Evolutionary conservation across 139 green algal species (phyloP).

Genomic region (Volvox reticuliferus): DNA sequence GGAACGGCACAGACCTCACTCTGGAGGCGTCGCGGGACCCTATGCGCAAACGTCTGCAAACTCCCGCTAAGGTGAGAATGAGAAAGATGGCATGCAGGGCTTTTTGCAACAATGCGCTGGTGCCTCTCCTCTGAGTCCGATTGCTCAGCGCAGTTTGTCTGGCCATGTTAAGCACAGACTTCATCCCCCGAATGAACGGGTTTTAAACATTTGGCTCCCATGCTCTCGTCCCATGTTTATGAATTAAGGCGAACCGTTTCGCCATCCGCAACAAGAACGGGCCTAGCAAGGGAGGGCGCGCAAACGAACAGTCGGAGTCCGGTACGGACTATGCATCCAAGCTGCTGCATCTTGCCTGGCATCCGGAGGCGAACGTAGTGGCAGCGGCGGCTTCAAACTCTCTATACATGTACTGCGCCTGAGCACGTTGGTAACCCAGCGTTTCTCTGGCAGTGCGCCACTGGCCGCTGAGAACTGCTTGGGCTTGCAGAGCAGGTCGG

Average conservation of each 20-base stretch:
- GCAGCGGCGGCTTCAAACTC: conserved; percentile 92
- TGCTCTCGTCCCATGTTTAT: too few relatives aligned
- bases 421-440: not conserved
- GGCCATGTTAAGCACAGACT: too few relatives aligned
- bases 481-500: not conserved
- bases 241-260: conserved; percentile 50
- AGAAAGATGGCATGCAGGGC: not conserved
- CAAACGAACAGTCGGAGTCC: conserved; percentile 49
- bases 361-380: conserved; percentile 93
- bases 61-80: conserved; percentile 59
- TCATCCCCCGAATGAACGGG: too few relatives aligned
- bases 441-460: not conserved
- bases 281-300: conserved; percentile 50
- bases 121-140: too few relatives aligned
- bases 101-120: too few relatives aligned
- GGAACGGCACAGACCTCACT: conserved; percentile 66
- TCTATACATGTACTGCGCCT: conserved; percentile 91
- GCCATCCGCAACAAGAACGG: conserved; percentile 57
- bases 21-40: conserved; percentile 87
- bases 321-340: conserved; percentile 88
- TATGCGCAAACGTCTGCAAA: conserved; percentile 76
- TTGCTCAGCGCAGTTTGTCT: too few relatives aligned
- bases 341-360: conserved; percentile 97
- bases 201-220: too few relatives aligned
- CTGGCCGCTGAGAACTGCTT: not conserved